Evolutionary conservation across 768 basidiomycete species (phyloP).

Genomic region (Suillus spraguei): DNA sequence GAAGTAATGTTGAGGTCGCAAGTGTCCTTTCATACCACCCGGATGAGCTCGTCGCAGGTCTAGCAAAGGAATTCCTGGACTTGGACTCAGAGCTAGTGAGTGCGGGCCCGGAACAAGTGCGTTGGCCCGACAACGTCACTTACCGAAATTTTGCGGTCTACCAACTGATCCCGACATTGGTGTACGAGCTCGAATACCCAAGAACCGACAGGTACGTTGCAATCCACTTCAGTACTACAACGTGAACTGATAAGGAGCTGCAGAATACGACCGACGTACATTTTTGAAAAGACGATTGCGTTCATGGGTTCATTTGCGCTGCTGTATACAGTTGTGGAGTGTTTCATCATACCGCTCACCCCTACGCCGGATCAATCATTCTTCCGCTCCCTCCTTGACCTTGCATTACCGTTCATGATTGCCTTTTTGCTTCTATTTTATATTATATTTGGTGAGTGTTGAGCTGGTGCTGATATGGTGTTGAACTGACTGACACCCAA

Average conservation of each 20-base stretch:
- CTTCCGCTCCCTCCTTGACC: slow-evolving; percentile 75
- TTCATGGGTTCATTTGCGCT: slow-evolving; percentile 96
- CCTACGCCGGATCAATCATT: slow-evolving; percentile 72
- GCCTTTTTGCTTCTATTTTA: slow-evolving; percentile 87
- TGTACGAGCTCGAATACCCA: slow-evolving; percentile 97
- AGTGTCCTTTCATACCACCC: slow-evolving; percentile 65
- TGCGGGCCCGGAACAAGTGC: slow-evolving; percentile 63
- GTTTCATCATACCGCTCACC: slow-evolving; percentile 86
- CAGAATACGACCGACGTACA: slow-evolving; percentile 49
- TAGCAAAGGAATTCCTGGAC: slow-evolving; percentile 78
- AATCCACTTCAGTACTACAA: not conserved
- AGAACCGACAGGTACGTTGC: slow-evolving; percentile 72
- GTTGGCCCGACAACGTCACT: slow-evolving; percentile 86
- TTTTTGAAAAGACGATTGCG: slow-evolving; percentile 68
- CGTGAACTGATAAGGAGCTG: slow-evolving; percentile 9
- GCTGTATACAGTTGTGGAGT: slow-evolving; percentile 92
- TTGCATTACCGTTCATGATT: slow-evolving; percentile 93
- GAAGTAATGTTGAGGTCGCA: slow-evolving; percentile 27
- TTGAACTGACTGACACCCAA: slow-evolving; percentile 28
- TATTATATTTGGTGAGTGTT: slow-evolving; percentile 71
- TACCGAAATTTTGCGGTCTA: slow-evolving; percentile 83
- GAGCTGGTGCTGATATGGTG: not conserved
- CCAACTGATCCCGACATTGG: slow-evolving; percentile 86
- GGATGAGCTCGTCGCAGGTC: slow-evolving; percentile 57
- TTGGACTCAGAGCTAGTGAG: slow-evolving; percentile 77